phyloP scores from a whole-genome alignment of 495 filamentous ascomycete genomes.

The Trichoderma erinaceum region DNA sequence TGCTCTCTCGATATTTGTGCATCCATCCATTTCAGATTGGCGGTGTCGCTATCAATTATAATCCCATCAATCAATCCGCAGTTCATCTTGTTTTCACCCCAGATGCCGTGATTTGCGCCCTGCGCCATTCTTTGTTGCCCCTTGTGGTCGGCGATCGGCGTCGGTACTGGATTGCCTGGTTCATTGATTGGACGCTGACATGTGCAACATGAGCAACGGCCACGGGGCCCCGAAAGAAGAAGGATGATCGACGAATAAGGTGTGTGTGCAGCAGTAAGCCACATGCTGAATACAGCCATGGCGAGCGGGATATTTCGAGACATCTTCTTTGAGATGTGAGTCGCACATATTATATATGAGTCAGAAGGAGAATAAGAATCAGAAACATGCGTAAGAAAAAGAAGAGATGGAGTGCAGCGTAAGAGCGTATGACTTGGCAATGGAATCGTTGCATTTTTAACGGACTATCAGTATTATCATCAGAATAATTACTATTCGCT shows the following conservation, averaged over 20 bases:
- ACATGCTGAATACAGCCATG: no score
- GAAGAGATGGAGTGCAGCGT: not conserved
- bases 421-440: not conserved
- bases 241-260: no score
- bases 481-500: not conserved
- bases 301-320: not conserved
- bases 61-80: not conserved
- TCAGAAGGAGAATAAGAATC: not conserved
- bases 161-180: not conserved
- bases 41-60: conserved; percentile 11
- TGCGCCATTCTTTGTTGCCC: not conserved
- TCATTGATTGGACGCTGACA: not conserved
- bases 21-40: not conserved
- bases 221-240: no score
- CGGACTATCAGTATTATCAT: not conserved
- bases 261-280: no score
- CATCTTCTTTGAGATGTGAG: not conserved
- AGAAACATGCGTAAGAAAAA: not conserved
- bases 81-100: not conserved
- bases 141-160: not conserved
- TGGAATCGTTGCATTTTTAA: not conserved
- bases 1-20: not conserved
- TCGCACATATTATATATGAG: no score
- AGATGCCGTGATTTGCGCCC: not conserved
- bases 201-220: conserved; percentile 8